phyloP scores from a whole-genome alignment of 345 rosid species.

The Angophora floribunda region DNA sequence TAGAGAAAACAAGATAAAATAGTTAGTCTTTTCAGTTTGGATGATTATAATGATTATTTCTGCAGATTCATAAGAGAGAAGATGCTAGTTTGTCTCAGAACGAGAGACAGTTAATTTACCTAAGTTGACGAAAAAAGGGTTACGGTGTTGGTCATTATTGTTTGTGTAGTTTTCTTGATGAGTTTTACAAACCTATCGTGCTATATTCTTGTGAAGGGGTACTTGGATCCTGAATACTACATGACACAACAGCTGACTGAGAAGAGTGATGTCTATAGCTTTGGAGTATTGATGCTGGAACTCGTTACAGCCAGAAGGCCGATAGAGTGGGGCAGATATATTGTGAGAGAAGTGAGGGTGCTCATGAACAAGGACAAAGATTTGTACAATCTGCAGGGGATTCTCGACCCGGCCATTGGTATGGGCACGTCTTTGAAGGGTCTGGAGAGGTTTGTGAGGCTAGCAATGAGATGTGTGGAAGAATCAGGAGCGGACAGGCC shows the following conservation, averaged over 20 bases:
- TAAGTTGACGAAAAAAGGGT: background rate
- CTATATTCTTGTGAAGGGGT: constrained; percentile 36
- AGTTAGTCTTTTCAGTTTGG: background rate
- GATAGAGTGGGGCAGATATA: constrained; percentile 64
- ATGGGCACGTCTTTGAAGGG: constrained; percentile 41
- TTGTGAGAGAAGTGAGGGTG: constrained; percentile 64
- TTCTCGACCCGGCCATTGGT: constrained; percentile 55
- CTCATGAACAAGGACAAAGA: constrained; percentile 47
- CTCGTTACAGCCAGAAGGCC: constrained; percentile 69
- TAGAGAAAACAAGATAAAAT: no score
- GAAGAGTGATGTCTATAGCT: constrained; percentile 93
- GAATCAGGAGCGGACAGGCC: constrained; percentile 56
- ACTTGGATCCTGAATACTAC: constrained; percentile 92
- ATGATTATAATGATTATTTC: background rate
- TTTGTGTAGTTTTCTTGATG: background rate
- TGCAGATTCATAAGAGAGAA: background rate
- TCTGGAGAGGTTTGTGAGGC: constrained; percentile 43
- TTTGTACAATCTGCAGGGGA: constrained; percentile 48
- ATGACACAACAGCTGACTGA: constrained; percentile 86
- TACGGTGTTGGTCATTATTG: background rate
- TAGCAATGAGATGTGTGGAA: constrained; percentile 57
- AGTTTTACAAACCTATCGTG: background rate
- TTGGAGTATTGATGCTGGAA: constrained; percentile 82
- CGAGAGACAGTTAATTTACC: background rate
- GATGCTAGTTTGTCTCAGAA: background rate